Evolutionary conservation across 305 asterid genomes (phyloP), one percentile per base, ranked within the genome.

Genomic region (Fraxinus velutina): DNA sequence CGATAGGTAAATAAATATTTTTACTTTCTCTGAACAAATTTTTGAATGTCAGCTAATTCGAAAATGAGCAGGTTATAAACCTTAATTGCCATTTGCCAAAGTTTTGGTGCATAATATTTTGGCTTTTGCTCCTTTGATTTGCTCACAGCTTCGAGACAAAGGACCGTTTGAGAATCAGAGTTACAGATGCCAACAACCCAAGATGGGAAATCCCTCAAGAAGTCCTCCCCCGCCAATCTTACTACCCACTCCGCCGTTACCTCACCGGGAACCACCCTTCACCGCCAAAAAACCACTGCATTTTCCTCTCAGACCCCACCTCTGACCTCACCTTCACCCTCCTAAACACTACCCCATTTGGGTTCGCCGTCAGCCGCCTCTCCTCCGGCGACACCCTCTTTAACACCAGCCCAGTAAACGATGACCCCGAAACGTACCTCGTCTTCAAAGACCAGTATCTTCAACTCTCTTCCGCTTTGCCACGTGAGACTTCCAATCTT

Each of bases 381-480:
- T 88, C 92, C 85, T 83, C 93, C 76, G 87, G 85, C 19, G 95
- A 90, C 24, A 83, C 87, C 73, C 91, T 95, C 55, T 93, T 95
- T 82, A 77, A 90, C 85, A 64, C 93, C 82, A 80, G 84, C 30
- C 90, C 94, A 4, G 39, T 39, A 32, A 10, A 21, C 50, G 8
- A 57, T 72, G 15, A 81, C 22, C 86, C 97, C 60, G 60, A 83
- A 42, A 86, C 97, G 0, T 84, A 89, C 86, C 90, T 93, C 71
- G 76, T 95, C 52, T 95, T 92, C 89, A 95, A 95, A 68, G 93
- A 93, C 83, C 99, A 95, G 64, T 95, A 93, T 36, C 93, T 93
- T 77, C 97, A 92, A 81, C 89, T 95, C 47, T 90, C 97, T 2
- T 92, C 99, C 2, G 83, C 93, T 0, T 86, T 93, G 22, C 97